Base-by-base conservation (phyloP, 768 basidiomycete species). In the Pleurotus djamor region DNA sequence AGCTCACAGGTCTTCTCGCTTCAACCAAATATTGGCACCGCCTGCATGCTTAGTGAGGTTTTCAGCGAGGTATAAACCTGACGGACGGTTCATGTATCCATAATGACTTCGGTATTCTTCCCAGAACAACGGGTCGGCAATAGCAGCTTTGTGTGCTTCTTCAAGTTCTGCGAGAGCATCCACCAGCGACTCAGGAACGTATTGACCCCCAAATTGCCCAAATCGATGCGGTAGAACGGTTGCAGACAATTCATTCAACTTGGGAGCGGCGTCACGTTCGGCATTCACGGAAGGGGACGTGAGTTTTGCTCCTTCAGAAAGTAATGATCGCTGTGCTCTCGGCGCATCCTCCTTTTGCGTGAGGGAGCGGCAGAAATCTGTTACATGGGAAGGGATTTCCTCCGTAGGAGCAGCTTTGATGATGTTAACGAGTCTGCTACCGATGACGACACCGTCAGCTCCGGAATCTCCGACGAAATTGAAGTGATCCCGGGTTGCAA, bases 1-100 rank as follows among this genome's bases (percentile, higher is more conserved):
- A 43, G 71, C 89, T 62, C 63, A 90, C 89, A 96, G 68, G 66
- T 96, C 94, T 74, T 96, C 96, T 48, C 95, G 86, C 80, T 99
- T 99, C 66, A 99, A 76, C 97, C 97, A 99, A 65, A 99, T 97
- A 59, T 85, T 92, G 9, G 97, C 96, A 21, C 97, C 97, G 17
- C 93, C 94, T 8, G 88, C 91, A 66, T 93, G 81, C 65, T 92
- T 88, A 1, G 95, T 97, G 60, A 99, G 77, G 59, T 93, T 87
- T 70, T 95, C 89, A 0, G 97, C 96, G 68, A 92, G 80, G 76
- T 98, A 98, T 48, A 98, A 74, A 64, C 91, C 87, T 10, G 92
- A 94, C 2, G 96, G 96, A 9, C 97, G 81, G 74, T 97, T 97
- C 77, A 96, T 98, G 74, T 99, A 98, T 7, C 87, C 88, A 67